Evolutionary conservation across 2,329 filamentous ascomycete genomes (phyloP), one percentile per base, ranked within the genome.

Genomic region (Raffaelea arxii): DNA sequence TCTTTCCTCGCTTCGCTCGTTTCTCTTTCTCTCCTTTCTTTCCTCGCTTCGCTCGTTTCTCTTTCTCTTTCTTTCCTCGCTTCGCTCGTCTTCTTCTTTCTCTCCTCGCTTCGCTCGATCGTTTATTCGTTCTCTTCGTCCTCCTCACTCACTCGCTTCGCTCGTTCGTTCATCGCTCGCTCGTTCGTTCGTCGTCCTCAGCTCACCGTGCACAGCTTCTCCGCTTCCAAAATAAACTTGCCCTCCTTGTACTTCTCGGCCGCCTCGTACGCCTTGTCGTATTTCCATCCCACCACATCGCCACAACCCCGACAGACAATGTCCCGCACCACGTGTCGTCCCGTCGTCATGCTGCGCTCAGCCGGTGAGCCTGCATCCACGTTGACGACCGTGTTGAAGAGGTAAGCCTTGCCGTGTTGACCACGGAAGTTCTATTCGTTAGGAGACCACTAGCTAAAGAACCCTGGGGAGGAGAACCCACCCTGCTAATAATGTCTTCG

Each of bases 191-290:
- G 9, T n/a, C 19, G 14, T 36, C 19, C 6, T 25, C 59, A 81
- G 57, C 71, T 77, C 50, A 96, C 89, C 55, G 80, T 82, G 65
- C 86, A 91, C 35, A 97, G 73, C 53, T 96, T 68, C 69, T 95
- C 90, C 25, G 86, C 86, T 71, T 97, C 91, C 48, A 98, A 74
- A 50, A 98, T 98, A 63, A 86, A 97, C 69, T 97, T 98, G 47
- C 89, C 90, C 73, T 98, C 92, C 72, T 98, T 98, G 69, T 98
- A 98, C 69, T 95, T 95, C 75, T 98, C 91, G 53, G 76, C 82
- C 27, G 72, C 66, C 70, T 98, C 92, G 63, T 86, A 97, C 1
- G 92, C 92, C 70, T 94, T 95, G 67, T 98, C 92, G 64, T 98
- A 98, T 65, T 95, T 97, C 92, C 92, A 98, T 30, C 92, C 92